Percentiles rank a stretch among this genome's conserved stretches.
Conservation (phyloP, 2,329 filamentous ascomycete species). For the Neofusicoccum parvum region DNA sequence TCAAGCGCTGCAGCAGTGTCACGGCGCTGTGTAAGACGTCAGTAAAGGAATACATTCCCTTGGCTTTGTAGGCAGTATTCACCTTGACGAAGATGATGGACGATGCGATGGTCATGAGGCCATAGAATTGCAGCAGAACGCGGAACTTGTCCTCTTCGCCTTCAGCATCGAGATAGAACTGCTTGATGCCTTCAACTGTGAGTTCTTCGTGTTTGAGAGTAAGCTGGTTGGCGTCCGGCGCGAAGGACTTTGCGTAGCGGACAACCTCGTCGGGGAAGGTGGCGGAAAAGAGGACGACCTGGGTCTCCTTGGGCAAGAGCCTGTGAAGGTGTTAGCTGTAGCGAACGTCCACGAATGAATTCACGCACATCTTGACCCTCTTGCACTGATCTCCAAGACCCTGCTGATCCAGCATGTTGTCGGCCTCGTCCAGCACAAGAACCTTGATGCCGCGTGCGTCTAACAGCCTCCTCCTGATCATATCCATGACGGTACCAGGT, state of each 20-base stretch:
- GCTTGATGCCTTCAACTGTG: constrained; percentile 95
- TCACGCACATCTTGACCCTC: constrained; percentile 77
- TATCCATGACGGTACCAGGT: constrained; percentile 87
- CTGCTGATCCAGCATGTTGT: constrained; percentile 98
- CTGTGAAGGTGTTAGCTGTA: constrained; percentile 49
- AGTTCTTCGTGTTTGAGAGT: constrained; percentile 88
- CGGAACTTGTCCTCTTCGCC: constrained; percentile 82
- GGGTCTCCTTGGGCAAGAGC: constrained; percentile 72
- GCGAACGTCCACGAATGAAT: background rate
- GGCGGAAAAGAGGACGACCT: constrained; percentile 93
- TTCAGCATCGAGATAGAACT: constrained; percentile 95
- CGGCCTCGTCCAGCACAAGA: constrained; percentile 92
- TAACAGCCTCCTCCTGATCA: constrained; percentile 76
- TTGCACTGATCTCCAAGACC: constrained; percentile 94
- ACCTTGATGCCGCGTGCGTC: constrained; percentile 73
- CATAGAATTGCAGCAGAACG: constrained; percentile 88
- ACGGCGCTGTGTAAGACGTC: constrained; percentile 63
- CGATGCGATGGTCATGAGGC: constrained; percentile 92
- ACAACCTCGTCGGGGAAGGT: constrained; percentile 88
- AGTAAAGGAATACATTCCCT: background rate
- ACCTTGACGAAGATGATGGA: constrained; percentile 98
- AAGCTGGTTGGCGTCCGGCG: constrained; percentile 82
- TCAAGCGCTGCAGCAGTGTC: constrained; percentile 85
- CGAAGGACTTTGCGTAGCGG: constrained; percentile 79
- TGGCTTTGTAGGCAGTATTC: constrained; percentile 31